Evolutionary conservation across 2,329 filamentous ascomycete genomes (phyloP).

Genomic region (Phyllachora maydis): DNA sequence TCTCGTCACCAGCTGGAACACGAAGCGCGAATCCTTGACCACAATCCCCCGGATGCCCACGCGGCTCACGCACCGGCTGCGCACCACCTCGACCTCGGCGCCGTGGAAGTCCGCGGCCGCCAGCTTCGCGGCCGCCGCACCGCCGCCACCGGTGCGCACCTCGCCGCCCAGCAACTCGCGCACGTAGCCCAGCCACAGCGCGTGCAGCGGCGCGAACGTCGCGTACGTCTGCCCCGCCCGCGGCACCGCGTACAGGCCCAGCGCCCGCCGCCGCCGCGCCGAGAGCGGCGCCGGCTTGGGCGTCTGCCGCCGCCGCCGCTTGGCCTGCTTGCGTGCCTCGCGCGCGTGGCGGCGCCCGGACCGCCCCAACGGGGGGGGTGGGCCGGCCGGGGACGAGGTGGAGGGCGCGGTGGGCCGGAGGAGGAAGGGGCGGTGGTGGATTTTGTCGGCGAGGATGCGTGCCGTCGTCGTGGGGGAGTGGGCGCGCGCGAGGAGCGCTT

Average conservation of each 20-base stretch:
- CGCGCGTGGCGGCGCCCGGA: no score
- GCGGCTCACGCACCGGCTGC: constrained; percentile 59
- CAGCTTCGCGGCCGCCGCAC: constrained; percentile 49
- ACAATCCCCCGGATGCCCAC: constrained; percentile 78
- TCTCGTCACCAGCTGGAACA: constrained; percentile 65
- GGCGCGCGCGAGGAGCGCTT: constrained; percentile 52
- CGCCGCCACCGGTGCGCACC: constrained; percentile 32
- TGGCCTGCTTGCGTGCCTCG: constrained; percentile 28
- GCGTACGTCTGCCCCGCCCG: constrained; percentile 47
- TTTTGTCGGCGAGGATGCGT: constrained; percentile 61
- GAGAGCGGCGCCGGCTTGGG: constrained; percentile 49
- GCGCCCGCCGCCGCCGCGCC: constrained; percentile 52
- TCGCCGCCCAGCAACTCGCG: constrained; percentile 52
- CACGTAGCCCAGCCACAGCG: constrained; percentile 71
- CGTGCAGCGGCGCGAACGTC: constrained; percentile 58
- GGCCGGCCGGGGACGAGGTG: constrained; percentile 41
- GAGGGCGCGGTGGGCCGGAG: constrained; percentile 60
- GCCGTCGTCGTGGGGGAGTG: constrained; percentile 54
- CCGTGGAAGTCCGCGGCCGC: constrained; percentile 83
- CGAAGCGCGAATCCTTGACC: constrained; percentile 69
- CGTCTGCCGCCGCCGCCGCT: constrained; percentile 21
- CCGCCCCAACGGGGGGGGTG: no score
- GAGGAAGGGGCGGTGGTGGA: constrained; percentile 63
- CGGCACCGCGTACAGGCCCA: constrained; percentile 57
- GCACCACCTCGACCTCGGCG: constrained; percentile 60